Base-by-base conservation (phyloP, 163 green algal species). In the Chlorella variabilis region DNA sequence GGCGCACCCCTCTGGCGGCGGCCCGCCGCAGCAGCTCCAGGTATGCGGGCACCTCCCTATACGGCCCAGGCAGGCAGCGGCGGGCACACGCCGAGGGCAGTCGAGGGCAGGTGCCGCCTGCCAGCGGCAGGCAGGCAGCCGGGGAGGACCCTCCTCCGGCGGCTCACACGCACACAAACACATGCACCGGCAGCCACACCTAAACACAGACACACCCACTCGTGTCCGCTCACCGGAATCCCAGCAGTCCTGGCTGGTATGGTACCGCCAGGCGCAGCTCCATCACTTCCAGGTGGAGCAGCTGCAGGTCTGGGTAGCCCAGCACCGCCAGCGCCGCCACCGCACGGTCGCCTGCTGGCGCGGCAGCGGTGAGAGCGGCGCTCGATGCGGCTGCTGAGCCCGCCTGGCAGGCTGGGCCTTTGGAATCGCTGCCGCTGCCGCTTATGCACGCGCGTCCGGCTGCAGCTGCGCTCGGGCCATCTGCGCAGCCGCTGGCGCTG, bases 261-360 rank as follows among this genome's bases (percentile, higher is more conserved):
- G 90, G 90, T 6, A 86, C 81, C 8, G 38, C 9, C 42, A 92
- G 81, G 2, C 80, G 38, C 38, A 93, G 34, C 11, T 78, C 56
- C 58, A 89, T 65, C 49, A 78, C 84, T 67, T 92, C 89, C 56
- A 89, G 66, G 63, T 91, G 89, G 49, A 87, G 58, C 59, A 91
- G 39, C 33, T 73, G 18, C 51, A 93, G 63, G 6, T 70, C 82
- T 29, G 88, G 88, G 59, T 84, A 90, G 34, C 63, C 54, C 0
- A 89, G 51, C 33, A 91, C 86, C 11, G 89, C 88, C 67, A 92
- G 80, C 63, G 78, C 80, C 21, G 88, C 84, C 2, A 91, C 73
- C 1, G 75, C 85, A 48, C 39, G 29, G 31, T 80, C 73, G 63
- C 33, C n/a, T 23, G 51, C 36, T 39, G 71, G 33, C 6, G 71